These are phyloP conservation scores for Massarina eburnea DNA, from an alignment of 2,329 filamentous ascomycete genomes.

Conservation along the genomic window DNA sequence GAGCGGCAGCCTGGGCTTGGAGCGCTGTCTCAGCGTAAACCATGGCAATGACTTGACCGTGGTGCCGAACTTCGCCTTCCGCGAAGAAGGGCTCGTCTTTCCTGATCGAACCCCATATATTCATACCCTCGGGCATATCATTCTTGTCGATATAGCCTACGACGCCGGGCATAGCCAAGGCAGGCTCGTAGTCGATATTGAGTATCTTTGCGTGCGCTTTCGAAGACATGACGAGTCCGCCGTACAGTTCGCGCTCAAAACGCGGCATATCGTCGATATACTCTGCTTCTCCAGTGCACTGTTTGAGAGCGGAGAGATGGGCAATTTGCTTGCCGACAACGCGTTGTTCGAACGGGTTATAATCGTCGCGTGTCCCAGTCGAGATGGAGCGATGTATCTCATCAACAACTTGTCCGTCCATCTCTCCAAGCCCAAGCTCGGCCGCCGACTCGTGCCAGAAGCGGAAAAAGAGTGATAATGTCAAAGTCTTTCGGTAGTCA, in stretches of 20 bases:
- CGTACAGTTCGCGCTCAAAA: constrained; percentile 82
- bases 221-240: constrained; percentile 81
- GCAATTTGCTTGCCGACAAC: constrained; percentile 81
- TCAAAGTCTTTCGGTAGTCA: constrained; percentile 85
- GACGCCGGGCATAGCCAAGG: constrained; percentile 84
- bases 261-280: constrained; percentile 93
- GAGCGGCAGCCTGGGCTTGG: constrained; percentile 75
- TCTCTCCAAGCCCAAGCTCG: constrained; percentile 55
- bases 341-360: constrained; percentile 76
- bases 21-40: constrained; percentile 77
- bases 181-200: constrained; percentile 73
- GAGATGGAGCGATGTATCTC: constrained; percentile 86
- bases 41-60: constrained; percentile 88
- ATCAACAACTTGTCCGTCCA: constrained; percentile 71
- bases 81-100: constrained; percentile 88
- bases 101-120: constrained; percentile 83
- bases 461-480: constrained; percentile 92
- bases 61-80: constrained; percentile 80
- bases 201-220: constrained; percentile 84
- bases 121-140: constrained; percentile 78
- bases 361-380: constrained; percentile 72
- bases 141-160: constrained; percentile 79
- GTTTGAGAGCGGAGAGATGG: constrained; percentile 87
- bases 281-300: constrained; percentile 88
- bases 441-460: constrained; percentile 88